Evolutionary conservation across 2,329 filamentous ascomycete genomes (phyloP).

Genomic region (Beauveria sp.): DNA sequence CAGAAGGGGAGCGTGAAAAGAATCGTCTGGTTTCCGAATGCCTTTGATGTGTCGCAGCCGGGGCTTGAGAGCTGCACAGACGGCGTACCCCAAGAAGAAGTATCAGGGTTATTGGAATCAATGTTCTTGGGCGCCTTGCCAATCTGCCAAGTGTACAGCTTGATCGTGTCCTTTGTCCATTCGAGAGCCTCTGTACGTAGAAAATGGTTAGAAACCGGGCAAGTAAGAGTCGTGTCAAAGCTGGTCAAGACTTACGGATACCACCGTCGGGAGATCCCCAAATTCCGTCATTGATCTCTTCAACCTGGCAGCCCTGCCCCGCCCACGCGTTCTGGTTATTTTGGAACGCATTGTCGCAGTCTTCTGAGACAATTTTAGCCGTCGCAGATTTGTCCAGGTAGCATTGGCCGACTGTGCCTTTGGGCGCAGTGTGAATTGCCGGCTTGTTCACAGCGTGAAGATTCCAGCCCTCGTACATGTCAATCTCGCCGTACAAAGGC

Average conservation of each 20-base stretch:
- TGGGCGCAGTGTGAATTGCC: slow-evolving; percentile 22
- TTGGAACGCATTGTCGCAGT: no score
- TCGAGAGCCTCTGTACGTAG: slow-evolving; percentile 24
- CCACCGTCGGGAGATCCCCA: slow-evolving; percentile 5
- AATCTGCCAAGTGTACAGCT: slow-evolving; percentile 28
- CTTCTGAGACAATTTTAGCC: no score
- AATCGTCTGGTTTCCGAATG: slow-evolving; percentile 1
- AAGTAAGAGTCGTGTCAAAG: no score
- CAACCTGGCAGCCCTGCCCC: not conserved
- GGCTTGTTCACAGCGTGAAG: slow-evolving; percentile 41
- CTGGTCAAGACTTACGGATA: not conserved
- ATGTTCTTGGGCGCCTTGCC: slow-evolving; percentile 23
- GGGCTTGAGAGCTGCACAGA: not conserved
- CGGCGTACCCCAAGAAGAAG: slow-evolving; percentile 7
- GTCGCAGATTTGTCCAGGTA: slow-evolving; percentile 12
- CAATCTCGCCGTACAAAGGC: slow-evolving; percentile 46
- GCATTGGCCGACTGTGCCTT: slow-evolving; percentile 19
- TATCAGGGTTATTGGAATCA: not conserved
- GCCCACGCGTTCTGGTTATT: accelerated
- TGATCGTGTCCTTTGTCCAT: slow-evolving; percentile 29
- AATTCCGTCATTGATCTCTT: not conserved
- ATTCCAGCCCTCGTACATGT: slow-evolving; percentile 59
- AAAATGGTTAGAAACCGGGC: no score
- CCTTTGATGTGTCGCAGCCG: not conserved
- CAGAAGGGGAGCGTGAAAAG: slow-evolving; percentile 4